Percentiles rank a stretch among this genome's conserved stretches.
Conservation (phyloP, 2,329 filamentous ascomycete genomes). For the Calonectria leucothoes region DNA sequence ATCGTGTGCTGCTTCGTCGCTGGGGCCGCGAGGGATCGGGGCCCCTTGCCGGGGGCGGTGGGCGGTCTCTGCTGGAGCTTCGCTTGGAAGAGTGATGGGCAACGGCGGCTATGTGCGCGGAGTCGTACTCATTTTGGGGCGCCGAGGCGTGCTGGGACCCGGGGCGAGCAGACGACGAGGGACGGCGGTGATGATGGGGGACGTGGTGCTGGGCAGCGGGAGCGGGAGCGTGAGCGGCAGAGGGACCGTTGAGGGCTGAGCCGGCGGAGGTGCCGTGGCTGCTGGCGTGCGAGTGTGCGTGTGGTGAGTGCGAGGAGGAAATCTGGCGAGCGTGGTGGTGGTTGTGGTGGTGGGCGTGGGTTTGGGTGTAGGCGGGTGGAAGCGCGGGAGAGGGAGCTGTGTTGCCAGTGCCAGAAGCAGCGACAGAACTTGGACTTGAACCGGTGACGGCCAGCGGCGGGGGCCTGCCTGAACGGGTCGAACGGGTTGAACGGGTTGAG, state of each 20-base stretch:
- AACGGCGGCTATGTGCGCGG: slow-evolving; percentile 70
- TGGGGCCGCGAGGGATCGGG: slow-evolving; percentile 60
- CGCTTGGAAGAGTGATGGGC: slow-evolving; percentile 63
- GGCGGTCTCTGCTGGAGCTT: slow-evolving; percentile 73
- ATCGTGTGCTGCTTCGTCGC: slow-evolving; percentile 63
- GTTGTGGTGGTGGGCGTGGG: slow-evolving; percentile 14
- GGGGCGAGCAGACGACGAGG: slow-evolving; percentile 53
- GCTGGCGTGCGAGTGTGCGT: slow-evolving; percentile 36
- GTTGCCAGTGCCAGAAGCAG: slow-evolving; percentile 8
- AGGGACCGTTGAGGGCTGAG: neutral
- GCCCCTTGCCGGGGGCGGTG: slow-evolving; percentile 62
- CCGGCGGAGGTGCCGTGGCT: slow-evolving; percentile 33
- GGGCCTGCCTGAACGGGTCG: slow-evolving; percentile 35
- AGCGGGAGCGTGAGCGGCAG: slow-evolving; percentile 23
- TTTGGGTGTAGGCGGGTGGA: slow-evolving; percentile 17
- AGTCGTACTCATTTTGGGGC: slow-evolving; percentile 78
- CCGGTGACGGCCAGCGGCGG: slow-evolving; percentile 25
- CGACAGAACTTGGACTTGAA: slow-evolving; percentile 17
- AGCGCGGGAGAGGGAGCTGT: slow-evolving; percentile 33
- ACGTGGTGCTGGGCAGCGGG: slow-evolving; percentile 39
- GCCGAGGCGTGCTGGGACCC: slow-evolving; percentile 57
- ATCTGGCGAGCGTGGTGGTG: slow-evolving; percentile 39
- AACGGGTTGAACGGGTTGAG: slow-evolving; percentile 49
- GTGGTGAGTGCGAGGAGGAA: slow-evolving; percentile 39
- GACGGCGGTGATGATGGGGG: slow-evolving; percentile 51